Evolutionary conservation across 2,329 filamentous ascomycete genomes (phyloP).

Genomic region (Neonectria sp.): DNA sequence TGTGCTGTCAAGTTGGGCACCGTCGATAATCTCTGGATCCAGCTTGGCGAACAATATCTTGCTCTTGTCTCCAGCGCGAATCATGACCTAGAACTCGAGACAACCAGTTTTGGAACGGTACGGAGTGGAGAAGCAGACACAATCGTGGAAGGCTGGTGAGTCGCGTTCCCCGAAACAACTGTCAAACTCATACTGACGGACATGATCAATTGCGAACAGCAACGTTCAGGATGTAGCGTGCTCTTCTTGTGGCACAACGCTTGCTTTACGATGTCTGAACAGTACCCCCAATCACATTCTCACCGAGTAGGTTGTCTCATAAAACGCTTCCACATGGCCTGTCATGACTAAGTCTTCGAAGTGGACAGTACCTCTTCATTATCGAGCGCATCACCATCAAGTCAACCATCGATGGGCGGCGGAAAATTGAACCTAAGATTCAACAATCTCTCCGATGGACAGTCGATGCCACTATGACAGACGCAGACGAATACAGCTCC

Average conservation of each 20-base stretch:
- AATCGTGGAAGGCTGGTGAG: slow-evolving; percentile 55
- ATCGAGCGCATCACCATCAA: slow-evolving; percentile 48
- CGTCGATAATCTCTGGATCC: slow-evolving; percentile 57
- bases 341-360: slow-evolving; percentile 38
- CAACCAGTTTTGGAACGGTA: slow-evolving; percentile 44
- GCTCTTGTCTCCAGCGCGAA: slow-evolving; percentile 52
- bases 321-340: neutral
- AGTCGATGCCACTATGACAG: slow-evolving; percentile 27
- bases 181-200: neutral
- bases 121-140: slow-evolving; percentile 53
- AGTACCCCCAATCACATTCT: slow-evolving; percentile 56
- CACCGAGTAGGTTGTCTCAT: slow-evolving; percentile 50
- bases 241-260: slow-evolving; percentile 45
- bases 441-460: slow-evolving; percentile 52
- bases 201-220: slow-evolving; percentile 39
- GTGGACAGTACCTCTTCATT: slow-evolving; percentile 56
- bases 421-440: slow-evolving; percentile 50
- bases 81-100: slow-evolving; percentile 31
- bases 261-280: slow-evolving; percentile 55
- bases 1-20: slow-evolving; percentile 50
- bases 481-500: slow-evolving; percentile 16
- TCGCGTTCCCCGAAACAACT: neutral
- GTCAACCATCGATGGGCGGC: slow-evolving; percentile 35
- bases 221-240: slow-evolving; percentile 56
- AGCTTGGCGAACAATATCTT: slow-evolving; percentile 58